Percentiles rank a stretch among this genome's conserved stretches.
Conservation (phyloP, 192 early-diverging fungal genomes). For the Borealophlyctis nickersoniae region DNA sequence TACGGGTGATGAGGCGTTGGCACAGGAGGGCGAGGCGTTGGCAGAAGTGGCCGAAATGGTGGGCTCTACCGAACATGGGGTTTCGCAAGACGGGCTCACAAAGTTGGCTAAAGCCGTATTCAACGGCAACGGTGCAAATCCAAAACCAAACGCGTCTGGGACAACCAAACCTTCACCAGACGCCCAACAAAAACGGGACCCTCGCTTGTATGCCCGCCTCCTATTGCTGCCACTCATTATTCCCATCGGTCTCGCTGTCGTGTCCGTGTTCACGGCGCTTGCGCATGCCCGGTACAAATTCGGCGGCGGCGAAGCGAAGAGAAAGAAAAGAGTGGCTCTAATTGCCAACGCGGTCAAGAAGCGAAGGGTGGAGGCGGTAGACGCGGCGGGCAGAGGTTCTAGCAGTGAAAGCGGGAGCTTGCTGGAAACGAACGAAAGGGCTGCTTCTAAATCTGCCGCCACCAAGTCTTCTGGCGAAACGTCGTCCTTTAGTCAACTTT, state of each 20-base stretch:
- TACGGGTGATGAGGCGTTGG: constrained; percentile 2
- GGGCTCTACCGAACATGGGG: background rate
- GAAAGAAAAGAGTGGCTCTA: no score
- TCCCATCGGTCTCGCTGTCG: background rate
- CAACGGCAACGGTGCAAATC: no score
- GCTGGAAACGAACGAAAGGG: no score
- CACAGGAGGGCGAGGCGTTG: background rate
- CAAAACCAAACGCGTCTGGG: background rate
- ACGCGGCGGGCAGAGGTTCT: no score
- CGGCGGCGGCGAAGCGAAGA: no score
- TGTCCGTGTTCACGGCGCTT: background rate
- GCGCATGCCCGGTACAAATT: background rate
- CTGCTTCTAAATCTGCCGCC: background rate
- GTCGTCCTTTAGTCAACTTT: no score
- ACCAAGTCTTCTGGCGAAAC: background rate
- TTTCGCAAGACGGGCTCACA: background rate
- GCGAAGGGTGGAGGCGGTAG: background rate
- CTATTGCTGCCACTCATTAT: background rate
- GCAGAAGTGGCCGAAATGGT: constrained; percentile 5
- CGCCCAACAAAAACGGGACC: no score
- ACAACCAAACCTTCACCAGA: background rate
- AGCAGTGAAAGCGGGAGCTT: no score
- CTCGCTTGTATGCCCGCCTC: no score
- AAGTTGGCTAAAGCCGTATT: background rate
- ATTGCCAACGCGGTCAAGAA: background rate